Evolutionary conservation across 73 alveolate genomes (phyloP).

Genomic region (Paraurostyla sp.): DNA sequence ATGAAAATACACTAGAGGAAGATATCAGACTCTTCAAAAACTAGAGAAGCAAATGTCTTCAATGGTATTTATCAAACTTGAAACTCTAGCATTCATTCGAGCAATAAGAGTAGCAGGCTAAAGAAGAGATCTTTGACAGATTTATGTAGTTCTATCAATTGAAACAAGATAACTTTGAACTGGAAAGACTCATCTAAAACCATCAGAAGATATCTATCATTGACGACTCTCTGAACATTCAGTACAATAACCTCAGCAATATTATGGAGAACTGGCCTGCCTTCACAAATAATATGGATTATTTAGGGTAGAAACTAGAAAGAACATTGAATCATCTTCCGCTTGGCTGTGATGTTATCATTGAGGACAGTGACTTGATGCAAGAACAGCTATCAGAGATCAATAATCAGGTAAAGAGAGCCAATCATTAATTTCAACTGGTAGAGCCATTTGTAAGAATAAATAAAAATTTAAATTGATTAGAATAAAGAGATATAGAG

Average conservation of each 20-base stretch:
- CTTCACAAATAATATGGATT: constrained; percentile 10
- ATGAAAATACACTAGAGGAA: constrained; percentile 20
- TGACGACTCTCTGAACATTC: constrained; percentile 24
- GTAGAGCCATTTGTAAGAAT: background rate
- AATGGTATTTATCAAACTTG: constrained; percentile 42
- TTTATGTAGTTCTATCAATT: constrained; percentile 27
- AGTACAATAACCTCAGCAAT: constrained; percentile 18
- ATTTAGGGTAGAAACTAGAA: constrained; percentile 30
- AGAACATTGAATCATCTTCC: constrained; percentile 27
- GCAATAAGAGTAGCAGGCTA: background rate
- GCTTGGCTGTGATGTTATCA: constrained; percentile 32
- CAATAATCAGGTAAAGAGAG: background rate
- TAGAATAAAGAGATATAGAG: background rate
- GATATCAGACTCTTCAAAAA: constrained; percentile 48
- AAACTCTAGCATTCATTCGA: constrained; percentile 5
- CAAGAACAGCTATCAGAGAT: background rate
- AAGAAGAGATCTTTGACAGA: constrained; percentile 49
- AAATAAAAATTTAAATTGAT: background rate
- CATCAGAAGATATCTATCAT: background rate
- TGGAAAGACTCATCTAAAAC: constrained; percentile 5
- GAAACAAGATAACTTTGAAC: constrained; percentile 23
- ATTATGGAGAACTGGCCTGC: constrained; percentile 4
- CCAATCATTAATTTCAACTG: background rate
- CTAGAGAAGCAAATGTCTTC: constrained; percentile 32
- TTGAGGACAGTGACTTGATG: constrained; percentile 42